Conservation (phyloP, 2,329 filamentous ascomycete species). For the Monosporascus ibericus region DNA sequence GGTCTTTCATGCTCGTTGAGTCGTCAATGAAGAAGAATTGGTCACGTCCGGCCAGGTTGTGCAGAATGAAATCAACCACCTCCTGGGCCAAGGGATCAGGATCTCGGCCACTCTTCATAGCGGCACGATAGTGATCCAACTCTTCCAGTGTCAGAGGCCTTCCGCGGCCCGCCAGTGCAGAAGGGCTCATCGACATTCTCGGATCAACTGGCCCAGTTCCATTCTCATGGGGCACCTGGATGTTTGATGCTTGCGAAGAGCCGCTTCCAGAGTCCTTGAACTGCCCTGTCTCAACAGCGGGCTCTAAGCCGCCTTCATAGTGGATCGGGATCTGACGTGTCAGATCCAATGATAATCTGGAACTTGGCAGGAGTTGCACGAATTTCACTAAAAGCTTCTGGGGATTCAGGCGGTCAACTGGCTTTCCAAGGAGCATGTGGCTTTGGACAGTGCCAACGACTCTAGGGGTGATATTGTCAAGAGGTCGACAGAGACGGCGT, state of each 20-base stretch:
- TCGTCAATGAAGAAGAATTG: constrained; percentile 17
- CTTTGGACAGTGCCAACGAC: constrained; percentile 9
- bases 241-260: no score
- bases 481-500: constrained; percentile 3
- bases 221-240: no score
- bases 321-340: no score
- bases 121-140: background rate
- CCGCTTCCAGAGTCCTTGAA: no score
- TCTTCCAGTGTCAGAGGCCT: no score
- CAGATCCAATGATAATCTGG: background rate
- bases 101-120: background rate
- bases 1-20: constrained; percentile 10
- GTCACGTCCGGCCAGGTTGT: constrained; percentile 10
- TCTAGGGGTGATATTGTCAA: constrained; percentile 8
- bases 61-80: constrained; percentile 2
- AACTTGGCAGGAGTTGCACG: background rate
- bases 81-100: constrained; percentile 1
- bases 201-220: no score
- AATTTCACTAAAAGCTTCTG: constrained; percentile 4
- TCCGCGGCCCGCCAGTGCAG: no score
- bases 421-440: constrained; percentile 9
- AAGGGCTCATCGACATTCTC: no score
- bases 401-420: constrained; percentile 5
- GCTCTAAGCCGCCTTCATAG: no score
- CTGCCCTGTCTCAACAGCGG: no score